Evolutionary conservation across 78 protist species (phyloP).

Genomic region (Dictyostelium citrinum): DNA sequence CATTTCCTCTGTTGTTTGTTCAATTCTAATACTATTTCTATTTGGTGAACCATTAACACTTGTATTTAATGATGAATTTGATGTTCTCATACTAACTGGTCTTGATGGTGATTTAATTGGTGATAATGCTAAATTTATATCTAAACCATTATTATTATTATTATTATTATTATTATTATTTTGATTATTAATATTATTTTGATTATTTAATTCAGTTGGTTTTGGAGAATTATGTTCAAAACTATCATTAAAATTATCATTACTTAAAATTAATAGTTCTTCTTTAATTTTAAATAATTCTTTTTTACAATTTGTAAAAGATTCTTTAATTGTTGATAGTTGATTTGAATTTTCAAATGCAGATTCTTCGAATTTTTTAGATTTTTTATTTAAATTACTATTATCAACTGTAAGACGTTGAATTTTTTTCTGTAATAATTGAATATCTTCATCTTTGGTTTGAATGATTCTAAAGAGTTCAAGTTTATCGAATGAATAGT

Average conservation of each 20-base stretch:
- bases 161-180: background rate
- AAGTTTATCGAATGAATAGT: constrained; percentile 14
- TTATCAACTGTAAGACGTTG: constrained; percentile 42
- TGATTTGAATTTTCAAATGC: constrained; percentile 9
- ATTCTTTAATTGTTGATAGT: constrained; percentile 1
- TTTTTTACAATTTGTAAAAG: constrained; percentile 1
- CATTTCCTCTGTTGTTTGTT: constrained; percentile 54
- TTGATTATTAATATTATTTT: background rate
- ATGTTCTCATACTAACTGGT: background rate
- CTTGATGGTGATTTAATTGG: background rate
- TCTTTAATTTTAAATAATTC: constrained; percentile 38
- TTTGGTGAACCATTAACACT: background rate
- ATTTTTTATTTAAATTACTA: background rate
- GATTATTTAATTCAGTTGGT: background rate
- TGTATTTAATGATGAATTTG: background rate
- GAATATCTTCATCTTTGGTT: constrained; percentile 52
- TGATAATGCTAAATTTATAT: background rate
- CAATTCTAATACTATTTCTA: background rate
- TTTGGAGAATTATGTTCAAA: background rate
- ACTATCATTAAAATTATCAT: constrained; percentile 55
- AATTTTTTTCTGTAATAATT: background rate
- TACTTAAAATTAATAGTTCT: constrained; percentile 17
- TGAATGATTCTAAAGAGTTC: constrained; percentile 29
- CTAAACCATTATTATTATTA: background rate
- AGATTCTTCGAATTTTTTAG: constrained; percentile 36